Conservation (phyloP, 2,329 filamentous ascomycete species). For the Exutisphaerella laricina region DNA sequence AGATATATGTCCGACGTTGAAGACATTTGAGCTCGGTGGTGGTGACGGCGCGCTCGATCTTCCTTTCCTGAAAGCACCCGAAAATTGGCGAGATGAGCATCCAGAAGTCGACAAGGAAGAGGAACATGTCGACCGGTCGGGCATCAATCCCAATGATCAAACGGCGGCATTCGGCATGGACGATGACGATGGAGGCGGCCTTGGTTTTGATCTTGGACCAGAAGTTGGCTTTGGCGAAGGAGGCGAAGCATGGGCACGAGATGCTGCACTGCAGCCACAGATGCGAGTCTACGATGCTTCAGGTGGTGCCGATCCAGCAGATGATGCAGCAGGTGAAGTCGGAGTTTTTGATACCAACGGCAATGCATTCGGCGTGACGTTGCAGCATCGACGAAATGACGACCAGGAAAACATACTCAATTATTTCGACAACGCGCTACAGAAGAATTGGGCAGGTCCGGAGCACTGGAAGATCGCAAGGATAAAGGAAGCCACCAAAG, state of each 20-base stretch:
- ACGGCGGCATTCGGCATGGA: constrained; percentile 50
- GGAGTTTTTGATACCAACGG: constrained; percentile 55
- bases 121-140: constrained; percentile 46
- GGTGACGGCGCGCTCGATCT: constrained; percentile 80
- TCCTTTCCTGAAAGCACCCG: constrained; percentile 77
- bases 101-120: constrained; percentile 52
- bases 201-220: constrained; percentile 52
- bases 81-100: constrained; percentile 70
- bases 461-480: constrained; percentile 97
- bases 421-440: constrained; percentile 93
- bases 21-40: constrained; percentile 86
- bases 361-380: constrained; percentile 71
- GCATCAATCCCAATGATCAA: constrained; percentile 42
- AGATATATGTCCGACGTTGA: constrained; percentile 91
- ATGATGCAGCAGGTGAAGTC: constrained; percentile 41
- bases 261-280: constrained; percentile 80
- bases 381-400: constrained; percentile 56
- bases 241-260: constrained; percentile 89
- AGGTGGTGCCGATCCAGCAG: constrained; percentile 50
- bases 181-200: constrained; percentile 66
- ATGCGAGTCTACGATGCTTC: constrained; percentile 68
- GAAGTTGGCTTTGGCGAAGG: constrained; percentile 90
- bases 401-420: constrained; percentile 94
- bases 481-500: constrained; percentile 70
- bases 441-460: constrained; percentile 97